Evolutionary conservation across 495 filamentous ascomycete genomes (phyloP).

Genomic region (Tuber umbilicatum): DNA sequence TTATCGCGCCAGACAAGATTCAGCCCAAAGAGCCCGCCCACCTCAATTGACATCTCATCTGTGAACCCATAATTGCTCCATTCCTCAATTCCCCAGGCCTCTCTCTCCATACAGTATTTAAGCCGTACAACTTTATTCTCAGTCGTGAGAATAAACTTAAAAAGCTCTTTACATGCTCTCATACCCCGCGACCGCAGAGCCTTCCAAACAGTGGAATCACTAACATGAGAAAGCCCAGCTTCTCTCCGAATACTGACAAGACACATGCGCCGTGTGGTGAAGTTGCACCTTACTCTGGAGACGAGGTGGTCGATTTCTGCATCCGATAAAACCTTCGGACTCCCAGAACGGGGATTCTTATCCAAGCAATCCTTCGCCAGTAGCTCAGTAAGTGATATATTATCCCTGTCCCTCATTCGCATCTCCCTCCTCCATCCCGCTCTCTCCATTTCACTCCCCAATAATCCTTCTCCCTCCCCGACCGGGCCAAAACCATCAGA

Average conservation of each 20-base stretch:
- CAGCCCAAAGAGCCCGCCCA: background rate
- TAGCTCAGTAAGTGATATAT: too few species aligned
- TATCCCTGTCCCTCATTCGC: too few species aligned
- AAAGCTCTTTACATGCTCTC: conserved; percentile 3
- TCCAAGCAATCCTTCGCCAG: too few species aligned
- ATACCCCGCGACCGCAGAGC: background rate
- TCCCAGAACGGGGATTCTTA: background rate
- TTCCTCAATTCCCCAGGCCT: background rate
- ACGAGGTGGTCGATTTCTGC: background rate
- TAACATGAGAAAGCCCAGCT: conserved; percentile 1
- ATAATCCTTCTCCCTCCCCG: background rate
- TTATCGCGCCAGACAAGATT: background rate
- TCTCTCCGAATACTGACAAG: background rate
- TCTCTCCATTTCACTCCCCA: too few species aligned
- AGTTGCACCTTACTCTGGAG: background rate
- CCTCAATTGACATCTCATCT: conserved; percentile 7
- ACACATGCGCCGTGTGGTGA: background rate
- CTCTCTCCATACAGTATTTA: background rate
- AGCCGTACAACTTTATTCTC: background rate
- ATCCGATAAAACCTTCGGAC: background rate
- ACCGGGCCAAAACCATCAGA: background rate
- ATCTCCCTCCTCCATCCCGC: too few species aligned
- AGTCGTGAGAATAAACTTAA: conserved; percentile 7
- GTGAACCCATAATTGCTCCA: conserved; percentile 8
- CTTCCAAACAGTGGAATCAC: background rate